Conservation (phyloP, 2,329 filamentous ascomycete genomes). For the Lachnellula subtilissima region DNA sequence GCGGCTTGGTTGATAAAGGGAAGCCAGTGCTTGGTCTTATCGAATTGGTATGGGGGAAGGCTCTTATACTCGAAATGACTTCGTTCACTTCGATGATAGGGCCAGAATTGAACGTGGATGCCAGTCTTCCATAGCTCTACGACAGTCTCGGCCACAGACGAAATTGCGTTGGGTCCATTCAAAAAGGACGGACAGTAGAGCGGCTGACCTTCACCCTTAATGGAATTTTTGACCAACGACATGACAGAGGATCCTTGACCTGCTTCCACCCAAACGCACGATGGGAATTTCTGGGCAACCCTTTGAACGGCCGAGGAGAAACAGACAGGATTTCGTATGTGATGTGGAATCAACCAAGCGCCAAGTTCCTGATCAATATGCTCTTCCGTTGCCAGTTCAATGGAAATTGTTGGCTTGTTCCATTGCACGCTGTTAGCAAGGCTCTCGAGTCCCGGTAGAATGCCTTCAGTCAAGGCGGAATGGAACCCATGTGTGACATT, state of each 20-base stretch:
- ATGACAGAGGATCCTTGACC: constrained; percentile 19
- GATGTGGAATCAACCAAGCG: constrained; percentile 7
- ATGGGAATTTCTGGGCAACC: neutral
- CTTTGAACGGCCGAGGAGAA: constrained; percentile 23
- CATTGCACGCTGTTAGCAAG: neutral
- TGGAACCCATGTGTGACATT: constrained; percentile 23
- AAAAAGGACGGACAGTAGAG: neutral
- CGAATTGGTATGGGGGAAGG: constrained; percentile 36
- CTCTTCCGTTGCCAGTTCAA: constrained; percentile 1
- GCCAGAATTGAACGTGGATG: constrained; percentile 30
- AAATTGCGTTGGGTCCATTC: neutral
- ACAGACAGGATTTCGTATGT: constrained; percentile 28
- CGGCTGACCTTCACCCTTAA: neutral
- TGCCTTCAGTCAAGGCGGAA: constrained; percentile 6
- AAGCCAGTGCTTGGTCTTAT: constrained; percentile 32
- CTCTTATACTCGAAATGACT: constrained; percentile 14
- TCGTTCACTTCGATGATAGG: constrained; percentile 23
- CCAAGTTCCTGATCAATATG: too few species aligned
- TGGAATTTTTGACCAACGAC: neutral
- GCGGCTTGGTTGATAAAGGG: constrained; percentile 7
- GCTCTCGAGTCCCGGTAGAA: neutral
- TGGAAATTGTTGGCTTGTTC: constrained; percentile 1
- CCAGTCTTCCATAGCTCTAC: constrained; percentile 29
- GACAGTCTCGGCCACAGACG: constrained; percentile 22
- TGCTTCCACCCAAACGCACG: constrained; percentile 29